Conservation (phyloP, 148 eudicot genomes). For the Fagopyrum esculentum region DNA sequence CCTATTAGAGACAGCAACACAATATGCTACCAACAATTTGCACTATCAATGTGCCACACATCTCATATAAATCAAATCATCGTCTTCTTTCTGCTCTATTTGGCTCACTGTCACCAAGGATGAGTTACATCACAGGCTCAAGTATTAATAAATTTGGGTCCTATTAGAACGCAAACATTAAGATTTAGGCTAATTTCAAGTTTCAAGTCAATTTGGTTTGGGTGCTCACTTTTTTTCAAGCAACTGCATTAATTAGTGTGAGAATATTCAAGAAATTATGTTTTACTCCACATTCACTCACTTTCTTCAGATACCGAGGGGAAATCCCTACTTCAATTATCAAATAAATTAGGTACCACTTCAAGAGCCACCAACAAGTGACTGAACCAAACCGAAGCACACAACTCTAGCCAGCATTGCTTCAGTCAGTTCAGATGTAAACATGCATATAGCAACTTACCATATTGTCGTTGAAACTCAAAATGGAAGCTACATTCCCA, state of each 20-base stretch:
- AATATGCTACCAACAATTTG: background rate
- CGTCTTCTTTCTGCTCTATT: background rate
- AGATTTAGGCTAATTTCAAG: background rate
- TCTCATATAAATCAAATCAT: too few species aligned
- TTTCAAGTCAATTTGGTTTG: background rate
- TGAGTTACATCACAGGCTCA: background rate
- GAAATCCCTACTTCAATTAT: background rate
- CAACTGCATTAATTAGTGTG: background rate
- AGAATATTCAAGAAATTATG: background rate
- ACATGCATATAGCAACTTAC: conserved; percentile 26
- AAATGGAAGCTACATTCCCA: conserved; percentile 99
- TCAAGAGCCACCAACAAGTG: background rate
- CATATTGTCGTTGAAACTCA: conserved; percentile 99
- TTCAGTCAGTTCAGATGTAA: background rate
- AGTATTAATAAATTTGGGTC: background rate
- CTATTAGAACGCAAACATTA: background rate
- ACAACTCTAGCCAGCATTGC: background rate
- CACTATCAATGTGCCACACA: background rate
- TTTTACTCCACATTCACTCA: background rate
- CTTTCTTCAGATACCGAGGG: background rate
- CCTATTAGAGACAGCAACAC: background rate
- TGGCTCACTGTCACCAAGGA: background rate
- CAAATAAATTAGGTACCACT: background rate
- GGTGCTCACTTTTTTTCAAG: background rate
- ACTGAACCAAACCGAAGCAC: background rate